Evolutionary conservation across 176 grass and related monocot species (phyloP).

Genomic region (Musa schizocarpa): DNA sequence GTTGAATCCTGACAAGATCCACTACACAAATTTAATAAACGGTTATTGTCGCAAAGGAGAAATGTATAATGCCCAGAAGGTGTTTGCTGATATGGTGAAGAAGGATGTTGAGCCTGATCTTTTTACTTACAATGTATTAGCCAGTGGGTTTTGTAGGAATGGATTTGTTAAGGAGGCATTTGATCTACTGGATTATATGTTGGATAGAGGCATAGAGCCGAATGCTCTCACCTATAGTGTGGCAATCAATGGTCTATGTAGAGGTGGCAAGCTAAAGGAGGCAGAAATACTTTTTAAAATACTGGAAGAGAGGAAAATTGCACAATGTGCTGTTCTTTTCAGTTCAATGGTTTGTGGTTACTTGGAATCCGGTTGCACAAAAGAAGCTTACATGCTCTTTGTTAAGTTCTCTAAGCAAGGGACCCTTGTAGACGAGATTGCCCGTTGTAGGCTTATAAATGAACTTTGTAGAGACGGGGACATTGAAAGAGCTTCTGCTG

Average conservation of each 20-base stretch:
- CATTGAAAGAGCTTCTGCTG: slow-evolving; percentile 39
- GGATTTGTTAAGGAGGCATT: slow-evolving; percentile 53
- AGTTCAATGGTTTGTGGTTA: slow-evolving; percentile 88
- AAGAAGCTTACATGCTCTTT: slow-evolving; percentile 54
- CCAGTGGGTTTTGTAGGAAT: slow-evolving; percentile 41
- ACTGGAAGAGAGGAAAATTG: slow-evolving; percentile 34
- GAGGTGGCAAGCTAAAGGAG: slow-evolving; percentile 48
- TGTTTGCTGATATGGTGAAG: slow-evolving; percentile 59
- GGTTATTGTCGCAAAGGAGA: slow-evolving; percentile 67
- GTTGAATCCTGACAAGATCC: slow-evolving; percentile 53
- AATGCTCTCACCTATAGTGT: slow-evolving; percentile 53
- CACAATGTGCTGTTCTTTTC: slow-evolving; percentile 20
- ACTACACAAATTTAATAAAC: slow-evolving; percentile 71
- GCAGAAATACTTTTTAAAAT: slow-evolving; percentile 58
- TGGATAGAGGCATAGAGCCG: slow-evolving; percentile 42
- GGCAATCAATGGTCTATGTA: slow-evolving; percentile 61
- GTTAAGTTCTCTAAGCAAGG: slow-evolving; percentile 48
- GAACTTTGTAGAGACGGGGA: slow-evolving; percentile 55
- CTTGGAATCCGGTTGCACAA: slow-evolving; percentile 43
- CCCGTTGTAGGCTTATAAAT: slow-evolving; percentile 37
- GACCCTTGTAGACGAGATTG: slow-evolving; percentile 39
- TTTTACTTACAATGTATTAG: slow-evolving; percentile 57
- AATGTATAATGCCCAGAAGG: slow-evolving; percentile 39
- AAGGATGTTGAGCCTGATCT: slow-evolving; percentile 53
- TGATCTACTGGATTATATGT: slow-evolving; percentile 66